Evolutionary conservation across 208 protist species (phyloP), one percentile per base, ranked within the genome.

Genomic region (Crithidia mellificae): DNA sequence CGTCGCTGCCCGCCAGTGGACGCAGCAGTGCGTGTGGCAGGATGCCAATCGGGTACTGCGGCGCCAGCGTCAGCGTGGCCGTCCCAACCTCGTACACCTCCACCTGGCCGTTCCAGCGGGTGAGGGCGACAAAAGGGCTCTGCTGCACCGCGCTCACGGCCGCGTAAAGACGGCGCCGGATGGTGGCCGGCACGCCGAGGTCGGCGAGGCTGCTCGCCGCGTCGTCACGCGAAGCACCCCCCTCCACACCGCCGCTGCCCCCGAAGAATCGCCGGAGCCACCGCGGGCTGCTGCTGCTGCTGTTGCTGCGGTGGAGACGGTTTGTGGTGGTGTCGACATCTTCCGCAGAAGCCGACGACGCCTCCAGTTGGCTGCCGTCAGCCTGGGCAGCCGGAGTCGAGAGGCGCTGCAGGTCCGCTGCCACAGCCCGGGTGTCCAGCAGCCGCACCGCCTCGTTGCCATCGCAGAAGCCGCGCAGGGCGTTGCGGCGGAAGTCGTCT

Each of bases 111-210:
- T 79, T 86, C 66, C 73, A 85, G n/a, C 83, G 84, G 6, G 89
- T 76, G 36, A 93, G 46, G 24, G 64, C 71, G n/a, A 93, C 49
- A 49, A 75, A 85, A 2, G 73, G 34, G 20, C 72, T 84, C 29
- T 81, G 68, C 67, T 86, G 83, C 17, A 96, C 84, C n/a, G 87
- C 74, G 59, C 71, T 83, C 11, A 93, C 72, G 8, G 81, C 67
- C 0, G 84, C 57, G 55, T 87, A 93, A 41, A 81, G 83, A 6
- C 68, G 72, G 12, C 49, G 27, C 41, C n/a, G 25, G 43, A 76
- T 14, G 2, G 44, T 5, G 12, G 55, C 27, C 9, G 70, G 63
- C 17, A 76, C 44, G 6, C 47, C 51, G 6, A 51, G 14, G 3
- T 38, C 52, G 3, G 38, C 6, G 29, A 68, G 30, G 1, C 53